Evolutionary conservation across 2,329 filamentous ascomycete genomes (phyloP), one percentile per base, ranked within the genome.

Genomic region (Diplodia seriata): DNA sequence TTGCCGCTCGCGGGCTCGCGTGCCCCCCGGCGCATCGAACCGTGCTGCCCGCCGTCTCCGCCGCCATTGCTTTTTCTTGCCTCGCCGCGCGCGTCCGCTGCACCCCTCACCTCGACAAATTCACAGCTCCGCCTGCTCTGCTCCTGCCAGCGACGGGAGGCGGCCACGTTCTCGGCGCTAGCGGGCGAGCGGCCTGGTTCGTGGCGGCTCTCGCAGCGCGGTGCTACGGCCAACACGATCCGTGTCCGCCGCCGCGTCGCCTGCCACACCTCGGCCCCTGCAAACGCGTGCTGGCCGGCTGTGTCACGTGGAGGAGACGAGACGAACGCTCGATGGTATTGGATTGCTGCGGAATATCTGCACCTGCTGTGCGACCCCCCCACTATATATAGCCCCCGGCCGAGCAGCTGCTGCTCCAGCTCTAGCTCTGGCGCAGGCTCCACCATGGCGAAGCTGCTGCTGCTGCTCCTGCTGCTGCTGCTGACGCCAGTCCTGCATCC

Each of bases 321-420:
- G 20, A 54, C 43, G 43, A 47, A 47, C 47, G 14, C 43, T 36
- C 49, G 33, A 38, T 36, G 64, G 64, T 67, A 67, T 59, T 67
- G 43, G 53, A 66, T 49, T 65, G 23, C 33, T 53, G 62, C 62
- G 36, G 38, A 55, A 53, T 50, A 66, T 56, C 54, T 38, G 63
- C 51, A 49, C 63, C 51, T 68, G 67, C 61, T 40, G 67, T 68
- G 67, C 59, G 51, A 68, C 67, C 66, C 67, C 66, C 55, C 50
- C 67, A 62, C 61, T 68, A 68, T 68, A 68, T 68, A 67, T 67
- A 67, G 66, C 66, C 33, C 55, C 66, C 26, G 36, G 55, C 47
- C 66, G 54, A 53, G 66, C 66, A 47, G 49, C 47, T 56, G 33
- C 51, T 59, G 64, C 64, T 36, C 53, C 54, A 51, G 18, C 31